phyloP scores from a whole-genome alignment of 331 rosid genomes.

The Arachis monticola region DNA sequence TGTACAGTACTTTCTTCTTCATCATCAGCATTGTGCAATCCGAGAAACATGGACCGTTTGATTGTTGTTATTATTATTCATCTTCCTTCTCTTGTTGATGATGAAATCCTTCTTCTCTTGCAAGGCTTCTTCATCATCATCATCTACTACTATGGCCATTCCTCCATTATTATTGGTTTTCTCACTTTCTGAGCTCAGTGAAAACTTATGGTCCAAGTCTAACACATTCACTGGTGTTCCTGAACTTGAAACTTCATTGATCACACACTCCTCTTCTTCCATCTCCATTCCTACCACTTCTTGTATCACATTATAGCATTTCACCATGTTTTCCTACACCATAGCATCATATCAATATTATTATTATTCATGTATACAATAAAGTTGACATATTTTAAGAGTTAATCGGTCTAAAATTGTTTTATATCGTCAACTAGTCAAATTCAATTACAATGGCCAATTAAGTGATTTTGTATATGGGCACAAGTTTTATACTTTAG shows the following conservation, averaged over 20 bases:
- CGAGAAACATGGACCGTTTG: conserved; percentile 53
- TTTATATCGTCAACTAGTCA: too few species aligned
- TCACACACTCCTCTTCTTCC: conserved; percentile 49
- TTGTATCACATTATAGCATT: conserved; percentile 61
- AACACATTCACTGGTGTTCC: conserved; percentile 69
- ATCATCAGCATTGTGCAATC: conserved; percentile 39
- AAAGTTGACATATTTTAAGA: too few species aligned
- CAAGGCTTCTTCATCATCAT: neutral
- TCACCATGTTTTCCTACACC: conserved; percentile 57
- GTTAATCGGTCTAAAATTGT: too few species aligned
- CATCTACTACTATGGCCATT: conserved; percentile 2
- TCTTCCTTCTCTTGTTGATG: conserved; percentile 55
- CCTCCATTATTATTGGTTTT: conserved; percentile 32
- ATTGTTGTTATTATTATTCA: conserved; percentile 41
- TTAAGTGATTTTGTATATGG: too few species aligned
- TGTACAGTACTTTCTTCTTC: neutral
- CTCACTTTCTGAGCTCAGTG: conserved; percentile 73
- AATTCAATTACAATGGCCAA: too few species aligned
- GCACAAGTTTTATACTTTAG: too few species aligned
- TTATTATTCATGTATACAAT: neutral
- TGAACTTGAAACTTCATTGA: conserved; percentile 54
- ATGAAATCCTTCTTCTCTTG: conserved; percentile 56
- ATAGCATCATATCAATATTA: neutral
- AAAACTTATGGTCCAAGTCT: conserved; percentile 49
- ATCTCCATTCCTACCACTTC: conserved; percentile 50